Conservation (phyloP, 108 stramenopile genomes). For the Schizochytrium sp. region DNA sequence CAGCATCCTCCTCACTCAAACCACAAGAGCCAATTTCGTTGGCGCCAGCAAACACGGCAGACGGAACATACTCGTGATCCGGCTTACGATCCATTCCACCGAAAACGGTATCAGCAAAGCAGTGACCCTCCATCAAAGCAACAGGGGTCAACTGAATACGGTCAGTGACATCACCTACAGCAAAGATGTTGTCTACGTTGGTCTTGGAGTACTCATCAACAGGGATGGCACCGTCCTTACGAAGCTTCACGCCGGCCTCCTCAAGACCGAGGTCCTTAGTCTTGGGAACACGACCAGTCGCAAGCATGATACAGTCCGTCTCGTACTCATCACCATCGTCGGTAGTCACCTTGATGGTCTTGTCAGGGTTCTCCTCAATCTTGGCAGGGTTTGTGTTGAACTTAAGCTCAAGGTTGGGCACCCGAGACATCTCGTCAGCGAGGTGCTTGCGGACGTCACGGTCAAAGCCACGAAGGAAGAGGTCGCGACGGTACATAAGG, state of each 20-base stretch:
- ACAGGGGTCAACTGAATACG: conserved; percentile 91
- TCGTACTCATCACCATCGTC: conserved; percentile 74
- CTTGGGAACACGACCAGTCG: conserved; percentile 83
- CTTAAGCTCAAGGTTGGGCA: conserved; percentile 76
- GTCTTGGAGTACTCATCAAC: conserved; percentile 91
- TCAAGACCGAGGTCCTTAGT: conserved; percentile 80
- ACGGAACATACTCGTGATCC: conserved; percentile 87
- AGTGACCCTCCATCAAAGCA: conserved; percentile 86
- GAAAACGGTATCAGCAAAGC: conserved; percentile 83
- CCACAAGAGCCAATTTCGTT: conserved; percentile 85
- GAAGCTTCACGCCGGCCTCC: conserved; percentile 76
- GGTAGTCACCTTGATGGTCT: conserved; percentile 76
- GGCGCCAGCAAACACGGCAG: conserved; percentile 89
- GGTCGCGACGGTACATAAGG: conserved; percentile 78
- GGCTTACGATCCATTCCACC: conserved; percentile 81
- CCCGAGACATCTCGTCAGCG: conserved; percentile 79
- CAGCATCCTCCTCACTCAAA: conserved; percentile 87
- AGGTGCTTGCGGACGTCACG: conserved; percentile 70
- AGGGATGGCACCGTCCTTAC: conserved; percentile 72
- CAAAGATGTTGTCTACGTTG: conserved; percentile 81
- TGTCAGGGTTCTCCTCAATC: conserved; percentile 77
- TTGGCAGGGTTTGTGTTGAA: conserved; percentile 79
- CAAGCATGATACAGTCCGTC: conserved; percentile 83
- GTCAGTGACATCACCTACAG: conserved; percentile 91
- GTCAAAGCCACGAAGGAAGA: conserved; percentile 85